Base-by-base conservation (phyloP, 768 basidiomycete species). In the Fomitopsis serialis region DNA sequence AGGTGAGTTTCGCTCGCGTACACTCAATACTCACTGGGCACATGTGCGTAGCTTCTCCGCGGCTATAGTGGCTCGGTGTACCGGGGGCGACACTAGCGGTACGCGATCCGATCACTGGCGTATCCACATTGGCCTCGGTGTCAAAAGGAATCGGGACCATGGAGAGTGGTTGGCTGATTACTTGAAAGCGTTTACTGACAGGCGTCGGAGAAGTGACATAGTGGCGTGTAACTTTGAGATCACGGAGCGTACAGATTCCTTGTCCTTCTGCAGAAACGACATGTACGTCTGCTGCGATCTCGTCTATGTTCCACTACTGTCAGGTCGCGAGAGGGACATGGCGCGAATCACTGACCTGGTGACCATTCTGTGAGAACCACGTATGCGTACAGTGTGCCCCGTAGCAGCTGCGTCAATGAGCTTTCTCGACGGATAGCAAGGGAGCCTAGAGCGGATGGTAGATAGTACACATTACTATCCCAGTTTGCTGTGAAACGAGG, bases 401-500 rank as follows among this genome's bases (percentile, higher is more conserved):
- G 23, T 19, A 46, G 13, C 50, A 35, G 11, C 58, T 54, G 37
- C 61, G 42, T 0, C 42, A 29, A 32, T 48, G 42, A 1, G 37
- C 40, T 8, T 60, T 53, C 42, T 63, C 51, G 11, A 67, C 61
- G 1, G 54, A 54, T 11, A 47, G n/a, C 24, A 46, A 56, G 52
- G 17, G 54, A 34, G 1, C 48, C 48, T 8, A 63, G 32, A 46
- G 45, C 50, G 5, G 69, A 67, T 5, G 70, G 71, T 19, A 72
- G 61, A 48, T 66, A 71, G 56, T 68, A 71, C 22, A 58, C 58
- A 37, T 59, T 64, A 10, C 53, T 53, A 45, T 68, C 66, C 22
- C 53, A 54, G 47, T 66, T 62, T 6, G 64, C 66, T 13, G 66
- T 68, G 52, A 73, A 58, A 2, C 60, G 50, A 24, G 63, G 65